phyloP scores from a whole-genome alignment of 441 rosid species.

The Flueggea neowawraea region DNA sequence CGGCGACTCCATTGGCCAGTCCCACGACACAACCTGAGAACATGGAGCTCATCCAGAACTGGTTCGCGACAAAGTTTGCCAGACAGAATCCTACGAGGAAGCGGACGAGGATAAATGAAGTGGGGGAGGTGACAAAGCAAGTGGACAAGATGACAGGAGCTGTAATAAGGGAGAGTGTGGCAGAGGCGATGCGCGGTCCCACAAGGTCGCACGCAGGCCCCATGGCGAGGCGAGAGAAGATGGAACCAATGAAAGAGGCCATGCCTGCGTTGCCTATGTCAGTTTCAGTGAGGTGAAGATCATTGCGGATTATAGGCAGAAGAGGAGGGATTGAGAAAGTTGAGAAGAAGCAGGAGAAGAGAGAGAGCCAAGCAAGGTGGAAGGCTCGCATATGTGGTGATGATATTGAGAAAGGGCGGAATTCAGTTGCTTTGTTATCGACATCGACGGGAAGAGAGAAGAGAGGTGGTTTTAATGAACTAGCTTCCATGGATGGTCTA shows the following conservation, averaged over 20 bases:
- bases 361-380: slow-evolving; percentile 80
- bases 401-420: slow-evolving; percentile 51
- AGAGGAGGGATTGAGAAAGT: slow-evolving; percentile 88
- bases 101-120: slow-evolving; percentile 52
- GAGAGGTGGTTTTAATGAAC: slow-evolving; percentile 3
- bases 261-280: slow-evolving; percentile 48
- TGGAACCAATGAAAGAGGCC: slow-evolving; percentile 76
- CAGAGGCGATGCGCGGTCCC: slow-evolving; percentile 66
- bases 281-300: slow-evolving; percentile 46
- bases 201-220: slow-evolving; percentile 68
- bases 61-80: slow-evolving; percentile 81
- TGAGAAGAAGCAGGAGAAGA: slow-evolving; percentile 81
- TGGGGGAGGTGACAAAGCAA: slow-evolving; percentile 39
- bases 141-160: slow-evolving; percentile 52
- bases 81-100: slow-evolving; percentile 66
- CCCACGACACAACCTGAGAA: slow-evolving; percentile 70
- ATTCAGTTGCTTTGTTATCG: slow-evolving; percentile 50
- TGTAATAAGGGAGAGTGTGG: slow-evolving; percentile 55
- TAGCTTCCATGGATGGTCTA: too few relatives aligned
- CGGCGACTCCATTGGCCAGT: slow-evolving; percentile 65
- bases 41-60: slow-evolving; percentile 92
- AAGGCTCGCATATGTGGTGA: slow-evolving; percentile 72
- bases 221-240: slow-evolving; percentile 85
- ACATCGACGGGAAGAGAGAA: slow-evolving; percentile 42
- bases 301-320: slow-evolving; percentile 55